Evolutionary conservation across 2,329 filamentous ascomycete genomes (phyloP).

Genomic region (Ophiostoma piceae): DNA sequence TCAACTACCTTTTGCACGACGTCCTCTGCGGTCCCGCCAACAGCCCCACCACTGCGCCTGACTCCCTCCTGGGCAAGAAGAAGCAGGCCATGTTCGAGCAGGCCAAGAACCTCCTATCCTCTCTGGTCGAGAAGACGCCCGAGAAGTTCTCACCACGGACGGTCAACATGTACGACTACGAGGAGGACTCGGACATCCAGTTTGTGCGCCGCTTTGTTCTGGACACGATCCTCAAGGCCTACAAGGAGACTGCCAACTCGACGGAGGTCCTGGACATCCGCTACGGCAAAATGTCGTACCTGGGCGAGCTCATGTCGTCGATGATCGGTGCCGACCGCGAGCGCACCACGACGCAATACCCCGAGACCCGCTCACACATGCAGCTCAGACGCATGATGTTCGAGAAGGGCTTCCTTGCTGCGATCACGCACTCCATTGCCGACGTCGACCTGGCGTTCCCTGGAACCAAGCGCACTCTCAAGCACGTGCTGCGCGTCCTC

Average conservation of each 20-base stretch:
- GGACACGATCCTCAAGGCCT: slow-evolving; percentile 86
- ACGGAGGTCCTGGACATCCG: slow-evolving; percentile 76
- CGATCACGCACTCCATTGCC: slow-evolving; percentile 84
- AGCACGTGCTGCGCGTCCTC: slow-evolving; percentile 88
- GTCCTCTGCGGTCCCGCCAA: slow-evolving; percentile 59
- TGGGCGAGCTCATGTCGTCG: slow-evolving; percentile 87
- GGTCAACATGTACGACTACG: slow-evolving; percentile 57
- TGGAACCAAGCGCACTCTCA: slow-evolving; percentile 86
- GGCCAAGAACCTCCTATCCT: slow-evolving; percentile 79
- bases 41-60: slow-evolving; percentile 37
- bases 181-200: slow-evolving; percentile 76
- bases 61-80: slow-evolving; percentile 76
- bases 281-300: slow-evolving; percentile 78
- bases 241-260: slow-evolving; percentile 77
- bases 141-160: slow-evolving; percentile 61
- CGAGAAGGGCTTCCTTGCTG: slow-evolving; percentile 89
- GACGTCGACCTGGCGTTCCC: slow-evolving; percentile 95
- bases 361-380: slow-evolving; percentile 57
- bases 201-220: slow-evolving; percentile 94
- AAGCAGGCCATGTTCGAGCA: slow-evolving; percentile 76
- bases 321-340: slow-evolving; percentile 82
- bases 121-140: slow-evolving; percentile 79
- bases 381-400: slow-evolving; percentile 95
- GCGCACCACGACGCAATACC: slow-evolving; percentile 46
- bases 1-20: slow-evolving; percentile 88